Percentiles rank a stretch among this genome's conserved stretches.
These are phyloP conservation scores for Phytophthora nicotianae DNA, from an alignment of 352 stramenopile species.

Conservation along the genomic window DNA sequence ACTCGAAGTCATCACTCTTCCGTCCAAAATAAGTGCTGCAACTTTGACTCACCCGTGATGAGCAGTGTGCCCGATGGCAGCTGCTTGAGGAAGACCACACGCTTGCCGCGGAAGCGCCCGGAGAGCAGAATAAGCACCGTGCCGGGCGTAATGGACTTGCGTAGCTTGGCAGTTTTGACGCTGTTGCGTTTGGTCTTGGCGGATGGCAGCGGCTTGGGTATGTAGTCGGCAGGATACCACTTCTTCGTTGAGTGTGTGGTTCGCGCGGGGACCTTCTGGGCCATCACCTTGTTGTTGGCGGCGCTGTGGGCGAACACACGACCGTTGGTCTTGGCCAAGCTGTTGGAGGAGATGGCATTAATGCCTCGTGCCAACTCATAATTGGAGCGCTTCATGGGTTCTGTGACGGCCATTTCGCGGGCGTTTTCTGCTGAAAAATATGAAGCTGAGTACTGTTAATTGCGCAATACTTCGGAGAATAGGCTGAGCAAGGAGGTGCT, in stretches of 20 bases:
- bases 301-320: slow-evolving; percentile 47
- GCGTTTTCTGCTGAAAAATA: background rate
- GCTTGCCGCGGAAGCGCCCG: slow-evolving; percentile 97
- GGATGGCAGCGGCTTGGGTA: slow-evolving; percentile 61
- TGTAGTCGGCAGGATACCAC: slow-evolving; percentile 77
- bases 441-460: slow-evolving; percentile 4
- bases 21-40: background rate
- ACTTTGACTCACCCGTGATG: slow-evolving; percentile 78
- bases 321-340: slow-evolving; percentile 65
- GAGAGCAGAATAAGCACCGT: slow-evolving; percentile 97
- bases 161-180: slow-evolving; percentile 93
- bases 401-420: slow-evolving; percentile 27
- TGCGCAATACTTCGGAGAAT: background rate
- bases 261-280: slow-evolving; percentile 12
- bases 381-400: slow-evolving; percentile 57
- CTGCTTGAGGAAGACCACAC: slow-evolving; percentile 98
- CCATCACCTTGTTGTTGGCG: slow-evolving; percentile 27
- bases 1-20: slow-evolving; percentile 31
- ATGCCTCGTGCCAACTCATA: slow-evolving; percentile 72
- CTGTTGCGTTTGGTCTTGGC: slow-evolving; percentile 76
- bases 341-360: slow-evolving; percentile 80
- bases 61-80: slow-evolving; percentile 96
- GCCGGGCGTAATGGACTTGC: slow-evolving; percentile 95
- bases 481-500: background rate
- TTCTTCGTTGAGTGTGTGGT: slow-evolving; percentile 93